These are phyloP conservation scores for Gossypium laxum DNA, from an alignment of 441 rosid genomes.

Conservation along the genomic window DNA sequence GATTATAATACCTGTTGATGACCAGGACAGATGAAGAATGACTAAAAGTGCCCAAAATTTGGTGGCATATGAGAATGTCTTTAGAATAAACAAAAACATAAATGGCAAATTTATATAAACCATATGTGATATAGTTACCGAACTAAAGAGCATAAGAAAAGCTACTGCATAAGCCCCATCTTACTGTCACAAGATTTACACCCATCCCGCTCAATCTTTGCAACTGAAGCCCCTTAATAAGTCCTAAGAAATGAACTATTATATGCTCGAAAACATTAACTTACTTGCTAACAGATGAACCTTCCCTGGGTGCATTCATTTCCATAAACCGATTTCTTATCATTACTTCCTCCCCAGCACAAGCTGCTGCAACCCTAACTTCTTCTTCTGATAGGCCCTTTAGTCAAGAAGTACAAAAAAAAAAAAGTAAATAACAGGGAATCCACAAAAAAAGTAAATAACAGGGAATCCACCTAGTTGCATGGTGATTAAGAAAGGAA, in stretches of 20 bases:
- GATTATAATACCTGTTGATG: conserved; percentile 71
- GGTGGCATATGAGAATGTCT: neutral
- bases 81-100: neutral
- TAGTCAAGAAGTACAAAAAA: conserved; percentile 20
- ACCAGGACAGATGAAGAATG: conserved; percentile 11
- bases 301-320: conserved; percentile 94
- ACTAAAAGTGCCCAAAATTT: neutral
- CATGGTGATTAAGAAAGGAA: neutral
- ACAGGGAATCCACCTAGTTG: neutral
- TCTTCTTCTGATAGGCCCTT: conserved; percentile 99
- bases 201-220: neutral
- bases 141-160: conserved; percentile 4
- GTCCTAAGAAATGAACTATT: neutral
- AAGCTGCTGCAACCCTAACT: conserved; percentile 81
- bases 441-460: conserved; percentile 23
- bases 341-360: conserved; percentile 97
- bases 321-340: conserved; percentile 87
- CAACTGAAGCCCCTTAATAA: neutral
- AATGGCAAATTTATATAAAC: neutral
- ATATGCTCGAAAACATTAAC: conserved; percentile 17
- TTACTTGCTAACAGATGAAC: conserved; percentile 93
- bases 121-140: neutral
- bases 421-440: conserved; percentile 22
- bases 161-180: conserved; percentile 1
- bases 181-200: conserved; percentile 4